Percentiles rank a stretch among this genome's conserved stretches.
Conservation (phyloP, 2,329 filamentous ascomycete species). For the Sordariomycetes sp. region DNA sequence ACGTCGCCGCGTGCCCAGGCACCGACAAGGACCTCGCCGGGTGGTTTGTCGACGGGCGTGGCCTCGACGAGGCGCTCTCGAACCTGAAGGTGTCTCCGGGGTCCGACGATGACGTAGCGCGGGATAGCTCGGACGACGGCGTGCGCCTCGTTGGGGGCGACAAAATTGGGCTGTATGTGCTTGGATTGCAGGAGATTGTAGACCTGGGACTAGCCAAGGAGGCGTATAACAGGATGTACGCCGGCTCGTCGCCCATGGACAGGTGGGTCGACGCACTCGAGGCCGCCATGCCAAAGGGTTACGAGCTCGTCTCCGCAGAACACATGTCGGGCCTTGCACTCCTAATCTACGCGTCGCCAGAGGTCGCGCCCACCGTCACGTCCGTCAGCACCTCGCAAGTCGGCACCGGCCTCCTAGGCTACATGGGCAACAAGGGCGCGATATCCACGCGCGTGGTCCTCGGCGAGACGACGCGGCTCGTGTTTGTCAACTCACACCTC, state of each 20-base stretch:
- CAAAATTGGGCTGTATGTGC: conserved; percentile 76
- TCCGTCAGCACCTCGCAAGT: conserved; percentile 73
- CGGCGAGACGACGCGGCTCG: conserved; percentile 77
- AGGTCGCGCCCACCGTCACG: conserved; percentile 59
- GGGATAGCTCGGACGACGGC: conserved; percentile 25
- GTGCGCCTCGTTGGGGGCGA: conserved; percentile 40
- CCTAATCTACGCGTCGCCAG: conserved; percentile 72
- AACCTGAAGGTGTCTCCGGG: conserved; percentile 20
- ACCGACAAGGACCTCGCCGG: conserved; percentile 77
- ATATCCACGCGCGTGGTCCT: conserved; percentile 70
- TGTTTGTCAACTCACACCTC: conserved; percentile 86
- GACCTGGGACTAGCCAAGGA: conserved; percentile 71
- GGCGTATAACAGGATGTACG: conserved; percentile 58
- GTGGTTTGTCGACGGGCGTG: conserved; percentile 77
- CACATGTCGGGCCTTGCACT: conserved; percentile 79
- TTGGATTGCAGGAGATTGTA: conserved; percentile 86
- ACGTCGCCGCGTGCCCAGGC: conserved; percentile 72
- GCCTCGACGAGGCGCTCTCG: conserved; percentile 49
- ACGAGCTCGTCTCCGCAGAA: conserved; percentile 63
- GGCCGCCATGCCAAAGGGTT: conserved; percentile 62
- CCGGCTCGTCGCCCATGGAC: conserved; percentile 55
- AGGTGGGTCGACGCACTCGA: conserved; percentile 73
- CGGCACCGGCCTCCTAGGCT: conserved; percentile 81
- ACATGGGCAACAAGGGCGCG: conserved; percentile 93
- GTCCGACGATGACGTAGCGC: conserved; percentile 26